Evolutionary conservation across 192 early-diverging fungal genomes (phyloP).

Genomic region (Coemansia sp.): DNA sequence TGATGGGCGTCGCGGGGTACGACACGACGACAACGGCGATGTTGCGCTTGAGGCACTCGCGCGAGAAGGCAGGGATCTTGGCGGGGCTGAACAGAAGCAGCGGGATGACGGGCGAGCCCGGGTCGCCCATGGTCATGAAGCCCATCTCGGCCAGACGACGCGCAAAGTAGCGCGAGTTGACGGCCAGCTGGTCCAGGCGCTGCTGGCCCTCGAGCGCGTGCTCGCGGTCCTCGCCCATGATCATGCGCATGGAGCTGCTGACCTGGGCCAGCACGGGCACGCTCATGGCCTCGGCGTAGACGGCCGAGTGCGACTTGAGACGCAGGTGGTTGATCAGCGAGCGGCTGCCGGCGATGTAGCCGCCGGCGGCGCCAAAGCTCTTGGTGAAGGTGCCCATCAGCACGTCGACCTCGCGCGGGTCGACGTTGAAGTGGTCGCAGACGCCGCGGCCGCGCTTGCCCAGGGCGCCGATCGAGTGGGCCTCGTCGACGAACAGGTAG

Average conservation of each 20-base stretch:
- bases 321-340: conserved; percentile 78
- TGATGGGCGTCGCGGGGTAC: conserved; percentile 97
- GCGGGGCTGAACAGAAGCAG: conserved; percentile 89
- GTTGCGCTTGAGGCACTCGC: conserved; percentile 82
- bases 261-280: conserved; percentile 87
- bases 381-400: conserved; percentile 99
- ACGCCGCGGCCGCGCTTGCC: conserved; percentile 92
- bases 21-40: conserved; percentile 96
- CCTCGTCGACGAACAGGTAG: conserved; percentile 96
- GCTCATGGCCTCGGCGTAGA: conserved; percentile 90
- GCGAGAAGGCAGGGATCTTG: conserved; percentile 95
- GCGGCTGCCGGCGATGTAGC: conserved; percentile 82
- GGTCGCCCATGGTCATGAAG: conserved; percentile 89
- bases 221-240: conserved; percentile 83
- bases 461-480: conserved; percentile 93
- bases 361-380: conserved; percentile 95
- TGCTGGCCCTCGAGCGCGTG: conserved; percentile 77
- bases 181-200: conserved; percentile 79
- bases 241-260: conserved; percentile 83
- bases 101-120: conserved; percentile 87
- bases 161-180: conserved; percentile 83
- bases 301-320: conserved; percentile 71
- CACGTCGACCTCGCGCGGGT: conserved; percentile 86
- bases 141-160: conserved; percentile 79
- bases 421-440: conserved; percentile 93